phyloP scores from a whole-genome alignment of 2,329 filamentous ascomycete genomes.

The Claviceps purpurea region DNA sequence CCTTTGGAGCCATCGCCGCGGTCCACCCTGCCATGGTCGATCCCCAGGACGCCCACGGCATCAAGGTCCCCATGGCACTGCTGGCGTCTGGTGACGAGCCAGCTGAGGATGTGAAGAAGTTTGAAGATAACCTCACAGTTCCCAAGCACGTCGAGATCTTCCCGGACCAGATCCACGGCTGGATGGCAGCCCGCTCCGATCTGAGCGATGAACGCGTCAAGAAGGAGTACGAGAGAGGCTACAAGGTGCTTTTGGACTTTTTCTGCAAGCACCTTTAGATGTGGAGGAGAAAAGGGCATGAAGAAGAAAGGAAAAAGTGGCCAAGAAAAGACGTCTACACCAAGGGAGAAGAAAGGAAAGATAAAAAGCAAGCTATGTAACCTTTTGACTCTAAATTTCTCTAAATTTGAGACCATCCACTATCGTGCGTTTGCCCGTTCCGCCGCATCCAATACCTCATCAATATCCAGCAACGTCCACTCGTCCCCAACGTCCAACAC shows the following conservation, averaged over 20 bases:
- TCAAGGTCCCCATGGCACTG: constrained; percentile 48
- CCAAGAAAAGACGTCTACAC: background rate
- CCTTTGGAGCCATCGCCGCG: constrained; percentile 40
- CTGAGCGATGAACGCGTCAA: constrained; percentile 42
- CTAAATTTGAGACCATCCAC: no score
- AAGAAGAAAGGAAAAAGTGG: background rate
- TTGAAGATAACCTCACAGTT: constrained; percentile 37
- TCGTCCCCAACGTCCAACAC: constrained; percentile 22
- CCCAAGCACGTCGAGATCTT: constrained; percentile 54
- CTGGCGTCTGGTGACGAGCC: constrained; percentile 55
- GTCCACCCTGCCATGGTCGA: constrained; percentile 53
- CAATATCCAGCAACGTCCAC: constrained; percentile 21
- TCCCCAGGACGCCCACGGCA: constrained; percentile 41
- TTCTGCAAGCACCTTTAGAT: constrained; percentile 36
- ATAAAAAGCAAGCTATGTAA: no score
- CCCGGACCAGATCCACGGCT: constrained; percentile 54
- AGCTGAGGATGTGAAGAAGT: constrained; percentile 40
- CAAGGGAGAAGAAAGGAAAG: background rate
- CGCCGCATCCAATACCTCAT: constrained; percentile 31
- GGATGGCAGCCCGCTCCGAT: constrained; percentile 56
- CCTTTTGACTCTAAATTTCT: no score
- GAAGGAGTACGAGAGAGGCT: constrained; percentile 49
- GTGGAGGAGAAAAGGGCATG: background rate
- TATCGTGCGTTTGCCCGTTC: constrained; percentile 15
- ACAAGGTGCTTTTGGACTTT: constrained; percentile 44